These are phyloP conservation scores for Rubia tinctorum DNA, from an alignment of 305 asterid genomes.

Conservation along the genomic window DNA sequence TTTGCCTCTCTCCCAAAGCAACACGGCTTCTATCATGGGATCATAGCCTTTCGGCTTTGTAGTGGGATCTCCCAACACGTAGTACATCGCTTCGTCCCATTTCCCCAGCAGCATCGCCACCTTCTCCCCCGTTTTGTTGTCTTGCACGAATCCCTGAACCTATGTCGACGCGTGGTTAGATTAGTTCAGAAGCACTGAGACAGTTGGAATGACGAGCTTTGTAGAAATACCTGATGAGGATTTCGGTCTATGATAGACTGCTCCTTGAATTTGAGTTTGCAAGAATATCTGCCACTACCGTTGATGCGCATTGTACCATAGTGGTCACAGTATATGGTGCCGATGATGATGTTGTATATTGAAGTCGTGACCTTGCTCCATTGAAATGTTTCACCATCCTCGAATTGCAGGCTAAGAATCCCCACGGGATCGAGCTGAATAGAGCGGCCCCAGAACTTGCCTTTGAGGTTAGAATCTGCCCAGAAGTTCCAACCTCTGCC, in stretches of 20 bases:
- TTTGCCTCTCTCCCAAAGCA: slow-evolving; percentile 94
- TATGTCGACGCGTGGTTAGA: slow-evolving; percentile 16
- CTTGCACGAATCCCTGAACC: slow-evolving; percentile 99
- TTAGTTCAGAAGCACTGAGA: too few relatives aligned
- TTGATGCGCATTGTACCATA: slow-evolving; percentile 92
- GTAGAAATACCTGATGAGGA: slow-evolving; percentile 99
- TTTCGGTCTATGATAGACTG: slow-evolving; percentile 93
- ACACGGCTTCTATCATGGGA: slow-evolving; percentile 91
- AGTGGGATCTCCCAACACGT: slow-evolving; percentile 88
- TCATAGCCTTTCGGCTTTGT: slow-evolving; percentile 91
- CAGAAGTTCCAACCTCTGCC: slow-evolving; percentile 97
- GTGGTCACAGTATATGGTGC: slow-evolving; percentile 91
- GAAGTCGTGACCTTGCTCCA: slow-evolving; percentile 99
- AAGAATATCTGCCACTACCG: slow-evolving; percentile 68
- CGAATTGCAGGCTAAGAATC: slow-evolving; percentile 73
- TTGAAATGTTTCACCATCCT: slow-evolving; percentile 89
- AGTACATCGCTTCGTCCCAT: slow-evolving; percentile 98
- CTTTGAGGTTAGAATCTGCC: slow-evolving; percentile 96
- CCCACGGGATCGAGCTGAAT: slow-evolving; percentile 97
- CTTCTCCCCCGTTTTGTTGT: slow-evolving; percentile 92
- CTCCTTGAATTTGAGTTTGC: slow-evolving; percentile 95
- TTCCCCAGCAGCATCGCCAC: slow-evolving; percentile 89
- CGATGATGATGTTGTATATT: slow-evolving; percentile 92
- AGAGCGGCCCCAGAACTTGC: slow-evolving; percentile 99
- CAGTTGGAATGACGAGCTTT: too few relatives aligned